Conservation (phyloP, 129 eudicot species). For the Flaveria brownii region DNA sequence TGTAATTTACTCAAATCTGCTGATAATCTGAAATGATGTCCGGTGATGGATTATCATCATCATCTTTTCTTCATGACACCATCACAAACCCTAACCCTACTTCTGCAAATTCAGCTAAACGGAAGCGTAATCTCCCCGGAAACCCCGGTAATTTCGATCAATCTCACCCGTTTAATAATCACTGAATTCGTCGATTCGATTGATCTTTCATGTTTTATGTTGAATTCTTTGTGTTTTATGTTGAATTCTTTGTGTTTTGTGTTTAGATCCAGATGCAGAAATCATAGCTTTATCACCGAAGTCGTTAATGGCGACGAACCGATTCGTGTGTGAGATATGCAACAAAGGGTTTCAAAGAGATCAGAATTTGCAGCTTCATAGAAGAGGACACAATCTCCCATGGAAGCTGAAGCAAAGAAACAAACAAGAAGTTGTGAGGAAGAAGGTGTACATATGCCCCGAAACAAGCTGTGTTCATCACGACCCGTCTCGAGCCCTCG, state of each 20-base stretch:
- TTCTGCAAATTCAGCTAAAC: constrained; percentile 29
- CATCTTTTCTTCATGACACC: constrained; percentile 22
- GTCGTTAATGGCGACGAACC: constrained; percentile 73
- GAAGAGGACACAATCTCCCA: constrained; percentile 85
- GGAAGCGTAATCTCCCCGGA: constrained; percentile 36
- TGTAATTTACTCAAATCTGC: too few species aligned
- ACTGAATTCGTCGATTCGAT: too few species aligned
- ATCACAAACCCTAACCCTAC: constrained; percentile 39
- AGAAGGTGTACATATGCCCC: constrained; percentile 81
- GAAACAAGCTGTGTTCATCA: constrained; percentile 79
- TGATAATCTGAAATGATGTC: constrained; percentile 26
- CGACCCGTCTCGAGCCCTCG: constrained; percentile 77
- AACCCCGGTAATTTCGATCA: constrained; percentile 29
- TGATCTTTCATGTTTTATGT: too few species aligned
- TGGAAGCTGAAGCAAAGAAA: constrained; percentile 79
- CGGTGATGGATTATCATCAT: constrained; percentile 31
- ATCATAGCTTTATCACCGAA: constrained; percentile 73
- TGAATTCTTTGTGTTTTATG: neutral
- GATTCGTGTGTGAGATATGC: constrained; percentile 82
- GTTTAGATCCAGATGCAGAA: constrained; percentile 81
- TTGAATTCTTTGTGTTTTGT: neutral
- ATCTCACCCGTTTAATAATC: too few species aligned
- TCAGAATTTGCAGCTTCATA: constrained; percentile 81
- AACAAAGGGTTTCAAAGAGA: constrained; percentile 87
- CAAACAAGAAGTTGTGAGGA: constrained; percentile 53